These are phyloP conservation scores for Marasmius oreades DNA, from an alignment of 1,284 basidiomycete species.

Conservation along the genomic window DNA sequence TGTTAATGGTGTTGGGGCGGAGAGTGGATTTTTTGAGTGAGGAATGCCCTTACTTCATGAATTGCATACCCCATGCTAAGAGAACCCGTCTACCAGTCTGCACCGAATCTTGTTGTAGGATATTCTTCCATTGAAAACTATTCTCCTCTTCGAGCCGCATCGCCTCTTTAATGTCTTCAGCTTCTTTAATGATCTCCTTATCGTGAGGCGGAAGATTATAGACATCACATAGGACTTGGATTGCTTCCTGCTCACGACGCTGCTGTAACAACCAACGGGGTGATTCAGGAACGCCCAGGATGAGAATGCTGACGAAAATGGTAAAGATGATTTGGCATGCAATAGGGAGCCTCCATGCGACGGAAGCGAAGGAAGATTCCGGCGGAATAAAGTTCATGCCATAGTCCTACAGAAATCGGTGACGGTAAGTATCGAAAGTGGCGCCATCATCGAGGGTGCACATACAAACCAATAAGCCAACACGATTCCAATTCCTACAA, in stretches of 20 bases:
- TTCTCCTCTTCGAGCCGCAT: conserved; percentile 7
- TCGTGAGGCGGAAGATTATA: background rate
- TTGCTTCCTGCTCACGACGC: conserved; percentile 4
- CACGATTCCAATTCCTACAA: conserved; percentile 7
- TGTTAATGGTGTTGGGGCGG: background rate
- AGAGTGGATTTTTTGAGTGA: too few relatives aligned
- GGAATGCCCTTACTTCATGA: conserved; percentile 8
- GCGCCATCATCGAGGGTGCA: background rate
- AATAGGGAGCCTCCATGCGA: conserved; percentile 8
- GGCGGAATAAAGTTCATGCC: conserved; percentile 8
- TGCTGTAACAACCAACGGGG: conserved; percentile 8
- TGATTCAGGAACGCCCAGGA: conserved; percentile 7
- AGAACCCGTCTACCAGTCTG: conserved; percentile 9
- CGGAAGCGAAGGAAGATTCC: conserved; percentile 3
- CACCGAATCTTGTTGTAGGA: conserved; percentile 5
- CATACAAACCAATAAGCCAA: conserved; percentile 8
- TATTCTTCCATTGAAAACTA: conserved; percentile 2
- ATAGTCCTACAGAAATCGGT: conserved; percentile 4
- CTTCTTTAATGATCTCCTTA: background rate
- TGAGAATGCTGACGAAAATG: conserved; percentile 3
- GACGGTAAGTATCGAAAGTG: background rate
- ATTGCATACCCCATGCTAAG: conserved; percentile 9
- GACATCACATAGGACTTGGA: conserved; percentile 4
- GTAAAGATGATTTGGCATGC: conserved; percentile 8
- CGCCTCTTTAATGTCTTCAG: conserved; percentile 5